Percentiles rank a stretch among this genome's conserved stretches.
Conservation (phyloP, 2,329 filamentous ascomycete genomes). For the Rutstroemia sp. region DNA sequence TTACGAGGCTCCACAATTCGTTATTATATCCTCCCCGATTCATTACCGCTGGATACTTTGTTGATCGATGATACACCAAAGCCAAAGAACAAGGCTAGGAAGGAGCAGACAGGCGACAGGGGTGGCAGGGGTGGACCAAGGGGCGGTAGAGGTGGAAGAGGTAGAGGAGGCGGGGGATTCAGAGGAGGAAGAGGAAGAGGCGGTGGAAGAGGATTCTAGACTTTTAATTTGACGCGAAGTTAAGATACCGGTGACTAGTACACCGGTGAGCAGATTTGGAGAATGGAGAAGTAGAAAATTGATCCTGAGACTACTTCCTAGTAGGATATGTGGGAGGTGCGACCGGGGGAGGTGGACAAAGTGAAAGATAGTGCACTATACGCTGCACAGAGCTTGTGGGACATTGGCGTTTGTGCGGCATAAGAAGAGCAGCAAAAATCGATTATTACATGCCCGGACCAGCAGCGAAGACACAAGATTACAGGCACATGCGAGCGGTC, state of each 20-base stretch:
- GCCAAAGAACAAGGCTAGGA: slow-evolving; percentile 98
- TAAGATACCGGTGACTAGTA: background rate
- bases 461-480: slow-evolving; percentile 3
- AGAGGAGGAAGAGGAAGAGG: slow-evolving; percentile 46
- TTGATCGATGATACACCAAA: slow-evolving; percentile 95
- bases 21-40: slow-evolving; percentile 95
- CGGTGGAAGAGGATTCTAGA: slow-evolving; percentile 33
- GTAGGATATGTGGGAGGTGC: background rate
- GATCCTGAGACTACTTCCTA: too few species aligned
- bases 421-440: slow-evolving; percentile 13
- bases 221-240: too few species aligned
- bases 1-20: slow-evolving; percentile 93
- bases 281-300: too few species aligned
- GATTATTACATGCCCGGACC: background rate
- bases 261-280: background rate
- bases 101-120: slow-evolving; percentile 60
- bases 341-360: background rate
- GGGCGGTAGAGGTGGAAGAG: slow-evolving; percentile 43
- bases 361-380: background rate
- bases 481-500: background rate
- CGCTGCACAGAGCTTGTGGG: slow-evolving; percentile 5
- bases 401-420: slow-evolving; percentile 17
- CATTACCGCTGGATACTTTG: slow-evolving; percentile 86
- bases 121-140: slow-evolving; percentile 37
- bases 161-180: slow-evolving; percentile 46